phyloP scores from a whole-genome alignment of 345 rosid genomes.

The Sisymbrium altissimum region DNA sequence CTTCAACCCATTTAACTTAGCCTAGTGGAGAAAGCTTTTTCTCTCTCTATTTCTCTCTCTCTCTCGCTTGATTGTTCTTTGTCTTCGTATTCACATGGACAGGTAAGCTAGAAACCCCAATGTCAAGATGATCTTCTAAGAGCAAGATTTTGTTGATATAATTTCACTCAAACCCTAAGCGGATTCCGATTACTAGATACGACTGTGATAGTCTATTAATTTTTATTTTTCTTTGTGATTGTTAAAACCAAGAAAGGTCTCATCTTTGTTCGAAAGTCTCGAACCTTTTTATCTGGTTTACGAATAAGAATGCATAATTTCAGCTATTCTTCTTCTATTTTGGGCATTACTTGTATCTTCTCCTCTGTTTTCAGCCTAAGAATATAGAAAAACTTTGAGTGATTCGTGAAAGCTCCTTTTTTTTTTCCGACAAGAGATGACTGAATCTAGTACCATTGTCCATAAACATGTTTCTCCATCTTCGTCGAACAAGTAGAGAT shows the following conservation, averaged over 20 bases:
- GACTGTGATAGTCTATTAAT: background rate
- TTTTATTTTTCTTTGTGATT: background rate
- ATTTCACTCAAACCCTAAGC: background rate
- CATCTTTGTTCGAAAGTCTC: background rate
- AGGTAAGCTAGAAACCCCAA: constrained; percentile 31
- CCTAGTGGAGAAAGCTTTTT: constrained; percentile 33
- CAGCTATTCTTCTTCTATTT: background rate
- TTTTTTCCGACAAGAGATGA: background rate
- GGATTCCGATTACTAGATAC: background rate
- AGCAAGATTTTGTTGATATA: background rate
- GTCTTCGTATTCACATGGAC: constrained; percentile 28
- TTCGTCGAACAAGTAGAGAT: background rate
- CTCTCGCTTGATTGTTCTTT: background rate
- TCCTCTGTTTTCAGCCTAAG: constrained; percentile 8
- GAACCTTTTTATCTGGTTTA: background rate
- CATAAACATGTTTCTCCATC: background rate
- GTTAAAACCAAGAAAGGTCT: background rate
- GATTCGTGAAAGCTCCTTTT: background rate
- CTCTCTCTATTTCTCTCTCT: constrained; percentile 16
- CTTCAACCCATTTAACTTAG: constrained; percentile 31
- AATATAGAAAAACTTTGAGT: background rate
- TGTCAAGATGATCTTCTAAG: background rate
- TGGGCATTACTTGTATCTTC: background rate
- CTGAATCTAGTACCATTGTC: background rate
- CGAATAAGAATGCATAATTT: background rate